Evolutionary conservation across 768 basidiomycete species (phyloP), one percentile per base, ranked within the genome.

Genomic region (Exsudoporus frostii): DNA sequence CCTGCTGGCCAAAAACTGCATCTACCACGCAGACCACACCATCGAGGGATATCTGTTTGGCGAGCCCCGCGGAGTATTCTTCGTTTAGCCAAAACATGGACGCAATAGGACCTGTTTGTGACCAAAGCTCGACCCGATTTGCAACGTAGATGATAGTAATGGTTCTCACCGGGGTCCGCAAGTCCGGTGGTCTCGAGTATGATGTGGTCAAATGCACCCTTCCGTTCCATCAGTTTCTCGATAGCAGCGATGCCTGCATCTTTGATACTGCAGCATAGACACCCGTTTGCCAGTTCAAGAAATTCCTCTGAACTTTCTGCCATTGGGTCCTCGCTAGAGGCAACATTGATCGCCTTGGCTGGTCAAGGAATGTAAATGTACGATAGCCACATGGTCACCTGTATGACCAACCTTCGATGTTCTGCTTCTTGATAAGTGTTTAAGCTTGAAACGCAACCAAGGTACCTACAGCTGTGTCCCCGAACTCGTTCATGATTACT

Each of bases 401-500:
- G 22, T 56, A 34, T 22, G 42, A 63, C 74, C 53, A 45, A 94
- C 95, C 84, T 83, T 98, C 95, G 50, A 98, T 97, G 64, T 93
- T 96, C 89, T 91, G 62, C 9, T 25, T 20, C 17, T 20, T 45
- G 51, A 41, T 65, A 45, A 58, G 65, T 61, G 34, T 59, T 65
- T 41, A 58, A 47, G 44, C 22, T 50, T 22, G 53, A 55, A 43
- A 33, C 17, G 30, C 30, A 34, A 50, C 34, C 45, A 38, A 37
- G 40, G 37, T 34, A 75, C 84, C 65, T 63, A 91, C 90, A 61
- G 92, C 91, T 19, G 94, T 94, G 66, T 97, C 94, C 9, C 93
- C 96, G 66, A 98, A 98, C 71, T 95, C 93, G 65, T 96, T 97
- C 92, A 97, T 94, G 57, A 96, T 97, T 20, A 99, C 96, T 5